Percentiles rank a stretch among this genome's conserved stretches.
phyloP scores from a whole-genome alignment of 441 rosid genomes.

The Mallotus japonicus region DNA sequence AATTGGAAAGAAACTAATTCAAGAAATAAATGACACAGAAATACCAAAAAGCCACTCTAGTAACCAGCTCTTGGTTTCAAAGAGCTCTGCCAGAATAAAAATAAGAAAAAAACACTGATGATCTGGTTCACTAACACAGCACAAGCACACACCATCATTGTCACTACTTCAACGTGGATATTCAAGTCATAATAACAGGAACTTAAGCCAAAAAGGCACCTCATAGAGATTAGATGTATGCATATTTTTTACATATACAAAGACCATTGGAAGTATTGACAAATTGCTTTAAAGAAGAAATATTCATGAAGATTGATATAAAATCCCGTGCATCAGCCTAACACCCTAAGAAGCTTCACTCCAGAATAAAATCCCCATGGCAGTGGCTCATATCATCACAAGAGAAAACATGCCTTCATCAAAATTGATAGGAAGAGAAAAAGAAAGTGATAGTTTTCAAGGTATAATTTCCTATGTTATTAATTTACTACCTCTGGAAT shows the following conservation, averaged over 20 bases:
- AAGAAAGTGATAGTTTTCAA: background rate
- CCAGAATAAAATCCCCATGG: background rate
- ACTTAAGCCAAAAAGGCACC: background rate
- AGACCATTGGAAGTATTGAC: background rate
- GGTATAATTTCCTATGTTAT: background rate
- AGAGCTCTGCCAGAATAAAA: background rate
- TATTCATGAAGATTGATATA: background rate
- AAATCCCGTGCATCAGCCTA: background rate
- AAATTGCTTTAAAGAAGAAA: background rate
- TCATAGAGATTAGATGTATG: background rate
- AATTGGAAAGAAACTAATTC: background rate
- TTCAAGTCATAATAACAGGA: background rate
- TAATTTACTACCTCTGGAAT: constrained; percentile 79
- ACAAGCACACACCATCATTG: background rate
- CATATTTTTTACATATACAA: background rate
- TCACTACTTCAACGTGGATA: constrained; percentile 6
- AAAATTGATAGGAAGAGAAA: background rate
- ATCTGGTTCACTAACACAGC: background rate
- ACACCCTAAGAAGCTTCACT: constrained; percentile 1
- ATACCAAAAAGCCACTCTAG: background rate
- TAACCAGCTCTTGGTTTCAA: background rate
- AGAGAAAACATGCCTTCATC: background rate
- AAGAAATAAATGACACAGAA: background rate
- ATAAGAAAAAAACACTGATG: background rate
- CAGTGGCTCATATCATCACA: background rate